These are phyloP conservation scores for Pezicula radicicola DNA, from an alignment of 2,329 filamentous ascomycete genomes.

Conservation along the genomic window DNA sequence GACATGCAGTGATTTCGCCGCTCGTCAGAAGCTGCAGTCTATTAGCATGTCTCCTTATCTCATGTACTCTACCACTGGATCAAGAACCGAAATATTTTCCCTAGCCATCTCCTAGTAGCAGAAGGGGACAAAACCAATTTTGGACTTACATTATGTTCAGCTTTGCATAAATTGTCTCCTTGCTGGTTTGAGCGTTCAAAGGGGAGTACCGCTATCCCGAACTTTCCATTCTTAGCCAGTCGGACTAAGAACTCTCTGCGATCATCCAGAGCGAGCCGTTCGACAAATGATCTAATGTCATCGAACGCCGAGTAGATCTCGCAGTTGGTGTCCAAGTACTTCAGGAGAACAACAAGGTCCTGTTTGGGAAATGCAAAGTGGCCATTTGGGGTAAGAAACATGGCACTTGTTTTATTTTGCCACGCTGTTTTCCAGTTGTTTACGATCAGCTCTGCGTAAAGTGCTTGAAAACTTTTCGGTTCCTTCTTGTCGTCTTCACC, in stretches of 20 bases:
- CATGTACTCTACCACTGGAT: background rate
- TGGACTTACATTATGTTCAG: background rate
- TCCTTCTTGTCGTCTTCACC: background rate
- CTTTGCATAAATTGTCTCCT: background rate
- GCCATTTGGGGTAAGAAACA: too few species aligned
- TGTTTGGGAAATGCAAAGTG: background rate
- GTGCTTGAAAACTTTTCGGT: too few species aligned
- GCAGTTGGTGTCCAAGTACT: slow-evolving; percentile 26
- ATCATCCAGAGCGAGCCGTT: slow-evolving; percentile 5
- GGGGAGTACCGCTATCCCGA: background rate
- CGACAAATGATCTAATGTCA: slow-evolving; percentile 25
- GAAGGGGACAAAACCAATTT: background rate
- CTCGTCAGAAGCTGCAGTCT: slow-evolving; percentile 16
- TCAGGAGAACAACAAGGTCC: slow-evolving; percentile 11
- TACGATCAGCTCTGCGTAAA: too few species aligned
- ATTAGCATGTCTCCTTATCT: slow-evolving; percentile 2
- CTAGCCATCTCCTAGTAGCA: background rate
- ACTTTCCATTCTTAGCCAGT: background rate
- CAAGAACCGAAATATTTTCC: background rate
- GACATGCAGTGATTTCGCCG: slow-evolving; percentile 17
- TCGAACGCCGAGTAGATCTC: slow-evolving; percentile 25
- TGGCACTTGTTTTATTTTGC: too few species aligned
- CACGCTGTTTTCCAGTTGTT: too few species aligned
- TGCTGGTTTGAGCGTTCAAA: background rate
- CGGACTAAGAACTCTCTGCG: background rate